Percentiles rank a stretch among this genome's conserved stretches.
Conservation (phyloP, 306 rosid genomes). For the Vigna angularis region DNA sequence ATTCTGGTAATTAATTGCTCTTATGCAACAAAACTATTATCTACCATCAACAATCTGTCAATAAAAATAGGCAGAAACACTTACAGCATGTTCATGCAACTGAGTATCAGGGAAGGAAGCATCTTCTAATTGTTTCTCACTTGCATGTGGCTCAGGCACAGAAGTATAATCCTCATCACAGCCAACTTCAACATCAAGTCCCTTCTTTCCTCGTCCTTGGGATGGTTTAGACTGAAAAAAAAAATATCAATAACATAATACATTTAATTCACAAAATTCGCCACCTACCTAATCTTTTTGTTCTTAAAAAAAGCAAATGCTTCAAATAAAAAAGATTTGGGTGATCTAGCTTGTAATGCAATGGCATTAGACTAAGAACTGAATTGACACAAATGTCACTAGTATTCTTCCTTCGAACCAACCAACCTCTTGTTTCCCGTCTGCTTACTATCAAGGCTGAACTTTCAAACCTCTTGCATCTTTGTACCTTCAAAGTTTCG, state of each 20-base stretch:
- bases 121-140: conserved; percentile 70
- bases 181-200: conserved; percentile 72
- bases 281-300: background rate
- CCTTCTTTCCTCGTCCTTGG: conserved; percentile 78
- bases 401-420: no score
- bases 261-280: conserved; percentile 29
- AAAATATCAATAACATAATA: conserved; percentile 30
- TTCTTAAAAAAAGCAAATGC: background rate
- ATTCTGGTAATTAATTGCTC: conserved; percentile 13
- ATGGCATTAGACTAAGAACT: background rate
- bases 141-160: conserved; percentile 60
- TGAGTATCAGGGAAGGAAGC: conserved; percentile 59
- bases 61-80: conserved; percentile 42
- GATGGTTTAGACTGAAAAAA: conserved; percentile 70
- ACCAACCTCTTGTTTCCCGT: background rate
- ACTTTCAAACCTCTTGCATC: background rate
- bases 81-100: conserved; percentile 68
- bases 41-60: conserved; percentile 14
- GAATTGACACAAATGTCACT: no score
- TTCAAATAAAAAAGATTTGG: background rate
- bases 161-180: conserved; percentile 73
- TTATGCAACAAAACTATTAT: conserved; percentile 25
- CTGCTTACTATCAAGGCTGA: background rate
- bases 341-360: background rate
- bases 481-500: background rate